Conservation (phyloP, 306 rosid genomes). For the Coriaria nepalensis region DNA sequence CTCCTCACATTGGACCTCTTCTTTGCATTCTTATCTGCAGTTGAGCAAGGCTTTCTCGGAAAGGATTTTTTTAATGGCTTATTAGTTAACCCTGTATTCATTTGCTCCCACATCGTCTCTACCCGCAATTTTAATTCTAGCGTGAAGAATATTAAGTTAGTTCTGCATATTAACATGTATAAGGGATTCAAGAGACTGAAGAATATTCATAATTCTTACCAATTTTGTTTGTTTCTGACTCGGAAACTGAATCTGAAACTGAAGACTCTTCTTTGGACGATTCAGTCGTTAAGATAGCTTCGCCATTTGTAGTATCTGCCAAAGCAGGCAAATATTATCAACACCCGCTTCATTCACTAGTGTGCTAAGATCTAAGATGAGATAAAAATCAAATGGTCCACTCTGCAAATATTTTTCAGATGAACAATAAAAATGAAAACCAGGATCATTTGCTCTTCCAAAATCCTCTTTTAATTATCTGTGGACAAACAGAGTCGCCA, state of each 20-base stretch:
- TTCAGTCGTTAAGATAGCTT: slow-evolving; percentile 21
- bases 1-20: slow-evolving; percentile 59
- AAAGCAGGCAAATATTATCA: too few species aligned
- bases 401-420: too few species aligned
- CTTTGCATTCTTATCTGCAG: slow-evolving; percentile 32
- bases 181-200: not conserved
- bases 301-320: slow-evolving; percentile 37
- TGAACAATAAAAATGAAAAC: too few species aligned
- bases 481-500: too few species aligned
- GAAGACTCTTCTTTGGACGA: slow-evolving; percentile 30
- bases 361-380: too few species aligned
- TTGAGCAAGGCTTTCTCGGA: slow-evolving; percentile 32
- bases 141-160: slow-evolving; percentile 11
- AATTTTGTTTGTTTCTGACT: slow-evolving; percentile 26
- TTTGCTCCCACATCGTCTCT: slow-evolving; percentile 82
- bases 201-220: slow-evolving; percentile 28
- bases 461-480: too few species aligned
- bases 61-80: slow-evolving; percentile 28
- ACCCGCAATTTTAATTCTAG: slow-evolving; percentile 64
- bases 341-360: too few species aligned
- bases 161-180: slow-evolving; percentile 7
- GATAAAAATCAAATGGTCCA: too few species aligned
- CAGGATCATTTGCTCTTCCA: too few species aligned
- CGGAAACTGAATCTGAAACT: slow-evolving; percentile 22
- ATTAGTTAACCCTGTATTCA: slow-evolving; percentile 75